Conservation (phyloP, 2,329 filamentous ascomycete genomes). For the Fusarium acutatum region DNA sequence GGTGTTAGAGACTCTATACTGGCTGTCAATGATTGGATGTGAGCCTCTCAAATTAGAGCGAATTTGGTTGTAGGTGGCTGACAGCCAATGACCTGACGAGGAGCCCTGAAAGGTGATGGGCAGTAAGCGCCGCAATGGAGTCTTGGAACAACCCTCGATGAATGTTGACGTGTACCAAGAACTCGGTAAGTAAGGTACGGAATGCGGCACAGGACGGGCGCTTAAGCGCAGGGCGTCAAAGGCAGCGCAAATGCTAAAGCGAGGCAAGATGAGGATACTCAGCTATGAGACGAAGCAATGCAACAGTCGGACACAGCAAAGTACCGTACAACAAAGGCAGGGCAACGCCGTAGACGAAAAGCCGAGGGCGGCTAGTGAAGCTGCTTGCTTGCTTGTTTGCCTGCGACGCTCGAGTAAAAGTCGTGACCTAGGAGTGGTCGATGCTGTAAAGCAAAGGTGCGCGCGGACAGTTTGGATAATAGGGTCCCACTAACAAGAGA, state of each 20-base stretch:
- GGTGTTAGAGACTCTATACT: conserved; percentile 20
- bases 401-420: conserved; percentile 22
- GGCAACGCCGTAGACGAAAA: conserved; percentile 5
- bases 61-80: conserved; percentile 12
- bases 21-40: conserved; percentile 26
- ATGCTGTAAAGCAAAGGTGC: conserved; percentile 23
- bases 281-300: conserved; percentile 18
- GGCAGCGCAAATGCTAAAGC: conserved; percentile 2
- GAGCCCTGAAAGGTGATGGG: conserved; percentile 11
- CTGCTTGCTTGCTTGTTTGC: conserved; percentile 19
- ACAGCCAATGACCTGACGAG: conserved; percentile 29
- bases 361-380: conserved; percentile 26
- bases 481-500: conserved; percentile 12
- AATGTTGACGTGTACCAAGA: conserved; percentile 26
- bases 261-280: conserved; percentile 18
- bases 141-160: conserved; percentile 20
- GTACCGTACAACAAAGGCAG: neutral
- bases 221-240: conserved; percentile 25
- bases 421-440: conserved; percentile 29
- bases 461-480: neutral
- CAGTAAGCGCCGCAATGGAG: conserved; percentile 38
- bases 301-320: conserved; percentile 2
- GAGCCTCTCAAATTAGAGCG: conserved; percentile 29
- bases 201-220: conserved; percentile 35
- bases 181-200: conserved; percentile 24